Conservation (phyloP, 2,329 filamentous ascomycete genomes). For the Didymosphaeria variabile region DNA sequence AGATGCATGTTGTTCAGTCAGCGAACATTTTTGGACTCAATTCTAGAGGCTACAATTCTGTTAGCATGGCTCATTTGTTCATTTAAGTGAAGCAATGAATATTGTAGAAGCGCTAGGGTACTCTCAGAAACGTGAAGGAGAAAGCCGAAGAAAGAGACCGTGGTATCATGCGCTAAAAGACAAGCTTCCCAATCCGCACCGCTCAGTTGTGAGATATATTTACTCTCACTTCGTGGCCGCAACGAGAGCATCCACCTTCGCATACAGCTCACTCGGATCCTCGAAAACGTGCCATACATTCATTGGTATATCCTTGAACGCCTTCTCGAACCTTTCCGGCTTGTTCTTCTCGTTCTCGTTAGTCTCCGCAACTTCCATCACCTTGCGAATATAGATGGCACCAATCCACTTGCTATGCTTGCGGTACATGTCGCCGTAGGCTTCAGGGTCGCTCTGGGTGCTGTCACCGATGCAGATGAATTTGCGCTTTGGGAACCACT, state of each 20-base stretch:
- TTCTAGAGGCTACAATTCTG: background rate
- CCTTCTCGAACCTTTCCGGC: conserved; percentile 79
- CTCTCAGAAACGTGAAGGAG: no score
- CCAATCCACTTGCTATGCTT: conserved; percentile 78
- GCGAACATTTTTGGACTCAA: background rate
- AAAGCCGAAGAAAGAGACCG: background rate
- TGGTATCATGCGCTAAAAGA: conserved; percentile 8
- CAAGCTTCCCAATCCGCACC: background rate
- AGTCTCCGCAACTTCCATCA: conserved; percentile 78
- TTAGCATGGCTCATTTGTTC: background rate
- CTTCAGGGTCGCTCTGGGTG: conserved; percentile 90
- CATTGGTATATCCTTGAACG: conserved; percentile 78
- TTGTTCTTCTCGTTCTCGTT: conserved; percentile 73
- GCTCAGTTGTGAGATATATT: background rate
- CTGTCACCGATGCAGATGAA: conserved; percentile 90
- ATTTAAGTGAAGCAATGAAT: no score
- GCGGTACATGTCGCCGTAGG: conserved; percentile 81
- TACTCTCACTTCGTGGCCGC: conserved; percentile 5
- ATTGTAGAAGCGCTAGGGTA: no score
- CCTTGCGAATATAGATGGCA: conserved; percentile 86
- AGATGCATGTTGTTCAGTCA: background rate
- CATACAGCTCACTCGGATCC: conserved; percentile 71
- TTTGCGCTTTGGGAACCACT: conserved; percentile 79
- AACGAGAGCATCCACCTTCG: conserved; percentile 46
- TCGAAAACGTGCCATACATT: conserved; percentile 84